Evolutionary conservation across 805 yeast species (phyloP).

Genomic region (Wickerhamomyces alni): DNA sequence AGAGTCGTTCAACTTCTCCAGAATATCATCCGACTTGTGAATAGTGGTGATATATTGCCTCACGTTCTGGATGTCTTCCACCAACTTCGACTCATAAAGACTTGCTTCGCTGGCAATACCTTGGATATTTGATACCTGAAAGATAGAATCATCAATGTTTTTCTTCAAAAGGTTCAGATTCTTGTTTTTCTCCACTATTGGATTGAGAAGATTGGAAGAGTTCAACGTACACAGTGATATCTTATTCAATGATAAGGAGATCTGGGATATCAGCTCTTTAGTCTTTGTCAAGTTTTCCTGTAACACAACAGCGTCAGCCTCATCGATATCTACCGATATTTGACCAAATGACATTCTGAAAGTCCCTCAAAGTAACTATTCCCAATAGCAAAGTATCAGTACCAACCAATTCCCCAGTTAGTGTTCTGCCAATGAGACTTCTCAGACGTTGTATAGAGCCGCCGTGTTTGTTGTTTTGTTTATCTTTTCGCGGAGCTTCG

Average conservation of each 20-base stretch:
- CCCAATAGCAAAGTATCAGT: too few species aligned
- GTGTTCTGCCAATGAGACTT: too few species aligned
- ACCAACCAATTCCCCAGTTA: too few species aligned
- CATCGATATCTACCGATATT: conserved; percentile 51
- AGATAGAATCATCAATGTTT: conserved; percentile 51
- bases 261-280: conserved; percentile 45
- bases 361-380: too few species aligned
- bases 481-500: too few species aligned
- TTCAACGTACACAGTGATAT: conserved; percentile 47
- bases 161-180: conserved; percentile 46
- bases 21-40: conserved; percentile 39
- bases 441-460: too few species aligned
- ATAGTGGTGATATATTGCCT: conserved; percentile 34
- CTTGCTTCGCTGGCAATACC: conserved; percentile 42
- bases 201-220: conserved; percentile 62
- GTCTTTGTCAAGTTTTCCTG: conserved; percentile 66
- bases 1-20: conserved; percentile 35
- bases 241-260: conserved; percentile 47
- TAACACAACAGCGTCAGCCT: conserved; percentile 77
- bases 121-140: conserved; percentile 41
- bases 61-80: conserved; percentile 26
- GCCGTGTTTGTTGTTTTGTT: too few species aligned
- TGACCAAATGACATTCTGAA: conserved; percentile 10
- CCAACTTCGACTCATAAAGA: conserved; percentile 31
- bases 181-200: conserved; percentile 61